A percentile compares a stretch with the other conserved stretches of the same genome.
phyloP scores from a whole-genome alignment of 2,329 filamentous ascomycete genomes.

The Phialophora macrospora region DNA sequence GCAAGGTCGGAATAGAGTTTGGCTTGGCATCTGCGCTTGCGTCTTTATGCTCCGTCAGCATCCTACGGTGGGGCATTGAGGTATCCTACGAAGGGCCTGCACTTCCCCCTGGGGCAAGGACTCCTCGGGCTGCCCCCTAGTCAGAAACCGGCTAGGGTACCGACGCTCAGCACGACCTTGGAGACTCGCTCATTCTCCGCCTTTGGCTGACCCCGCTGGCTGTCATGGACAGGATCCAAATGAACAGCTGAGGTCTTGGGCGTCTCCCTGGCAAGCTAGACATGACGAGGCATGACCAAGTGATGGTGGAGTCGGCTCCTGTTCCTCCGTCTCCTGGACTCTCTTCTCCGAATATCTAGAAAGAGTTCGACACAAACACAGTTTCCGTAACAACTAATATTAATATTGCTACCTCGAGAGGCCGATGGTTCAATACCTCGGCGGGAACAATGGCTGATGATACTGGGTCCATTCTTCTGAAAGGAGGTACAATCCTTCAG shows the following conservation, averaged over 20 bases:
- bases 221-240: background rate
- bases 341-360: background rate
- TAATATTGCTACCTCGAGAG: background rate
- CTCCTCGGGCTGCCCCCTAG: background rate
- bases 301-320: background rate
- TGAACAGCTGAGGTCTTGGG: background rate
- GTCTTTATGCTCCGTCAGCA: background rate
- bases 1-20: conserved; percentile 5
- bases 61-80: background rate
- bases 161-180: background rate
- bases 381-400: background rate
- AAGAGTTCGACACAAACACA: background rate
- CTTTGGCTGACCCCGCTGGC: background rate
- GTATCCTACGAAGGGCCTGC: too few species aligned
- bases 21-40: background rate
- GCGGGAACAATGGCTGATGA: background rate
- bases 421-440: background rate
- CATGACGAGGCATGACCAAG: background rate
- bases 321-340: too few species aligned
- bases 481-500: conserved; percentile 11
- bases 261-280: background rate
- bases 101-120: background rate
- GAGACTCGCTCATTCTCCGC: conserved; percentile 3
- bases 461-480: background rate
- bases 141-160: conserved; percentile 1